Conservation (phyloP, 129 eudicot genomes). For the Ambrosia artemisiifolia region DNA sequence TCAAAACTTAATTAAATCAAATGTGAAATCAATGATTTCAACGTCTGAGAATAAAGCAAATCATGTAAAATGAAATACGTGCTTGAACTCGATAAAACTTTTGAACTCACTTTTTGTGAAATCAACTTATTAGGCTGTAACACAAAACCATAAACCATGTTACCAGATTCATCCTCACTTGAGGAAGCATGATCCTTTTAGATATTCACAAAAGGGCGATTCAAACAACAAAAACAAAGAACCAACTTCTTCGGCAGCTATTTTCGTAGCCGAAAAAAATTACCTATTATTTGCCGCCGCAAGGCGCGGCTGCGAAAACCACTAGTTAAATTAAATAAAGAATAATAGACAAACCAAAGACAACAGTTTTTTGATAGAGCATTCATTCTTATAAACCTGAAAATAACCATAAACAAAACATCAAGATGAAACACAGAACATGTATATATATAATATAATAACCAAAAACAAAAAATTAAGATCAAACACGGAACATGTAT, state of each 20-base stretch:
- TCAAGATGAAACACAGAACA: no score
- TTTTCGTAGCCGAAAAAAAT: conserved; percentile 59
- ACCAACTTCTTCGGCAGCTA: conserved; percentile 77
- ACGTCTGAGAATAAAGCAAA: conserved; percentile 40
- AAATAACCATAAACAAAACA: no score
- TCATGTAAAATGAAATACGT: conserved; percentile 41
- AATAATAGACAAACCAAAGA: no score
- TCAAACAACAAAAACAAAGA: conserved; percentile 64
- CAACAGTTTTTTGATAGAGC: no score
- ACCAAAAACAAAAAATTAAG: no score
- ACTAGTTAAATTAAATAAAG: no score
- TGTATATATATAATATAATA: no score
- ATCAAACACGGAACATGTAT: no score
- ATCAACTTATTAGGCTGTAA: conserved; percentile 48
- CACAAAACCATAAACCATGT: conserved; percentile 28
- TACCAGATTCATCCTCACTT: conserved; percentile 33
- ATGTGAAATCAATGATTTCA: conserved; percentile 40
- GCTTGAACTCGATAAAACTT: conserved; percentile 29
- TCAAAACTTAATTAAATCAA: conserved; percentile 33
- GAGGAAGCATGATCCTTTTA: conserved; percentile 7
- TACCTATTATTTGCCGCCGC: no score
- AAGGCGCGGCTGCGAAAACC: no score
- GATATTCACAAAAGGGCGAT: conserved; percentile 50
- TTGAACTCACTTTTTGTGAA: conserved; percentile 39
- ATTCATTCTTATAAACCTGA: no score